Conservation (phyloP, 768 basidiomycete species). For the Fomitopsis pulvina region DNA sequence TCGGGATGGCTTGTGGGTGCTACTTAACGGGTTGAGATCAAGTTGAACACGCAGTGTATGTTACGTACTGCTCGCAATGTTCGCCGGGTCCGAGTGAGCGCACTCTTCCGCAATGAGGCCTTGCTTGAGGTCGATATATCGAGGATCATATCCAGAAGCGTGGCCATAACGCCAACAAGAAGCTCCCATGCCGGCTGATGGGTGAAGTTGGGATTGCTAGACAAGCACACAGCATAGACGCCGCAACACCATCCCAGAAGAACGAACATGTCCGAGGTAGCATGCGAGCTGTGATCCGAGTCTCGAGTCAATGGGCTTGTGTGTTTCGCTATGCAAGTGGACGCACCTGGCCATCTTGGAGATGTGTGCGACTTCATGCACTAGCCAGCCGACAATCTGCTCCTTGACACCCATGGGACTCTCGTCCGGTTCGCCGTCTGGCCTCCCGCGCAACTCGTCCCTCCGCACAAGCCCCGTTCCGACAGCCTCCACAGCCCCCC, state of each 20-base stretch:
- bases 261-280: constrained; percentile 57
- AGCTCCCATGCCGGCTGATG: constrained; percentile 42
- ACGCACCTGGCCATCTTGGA: constrained; percentile 55
- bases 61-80: constrained; percentile 52
- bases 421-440: constrained; percentile 33
- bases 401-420: constrained; percentile 55
- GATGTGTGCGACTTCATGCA: constrained; percentile 55
- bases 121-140: constrained; percentile 47
- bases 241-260: constrained; percentile 68
- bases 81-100: constrained; percentile 54
- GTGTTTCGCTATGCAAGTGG: no score
- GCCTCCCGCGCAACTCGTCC: constrained; percentile 47
- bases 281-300: constrained; percentile 24
- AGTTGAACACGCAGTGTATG: neutral
- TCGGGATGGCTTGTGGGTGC: constrained; percentile 37
- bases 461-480: constrained; percentile 56
- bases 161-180: constrained; percentile 51
- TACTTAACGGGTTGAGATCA: constrained; percentile 8
- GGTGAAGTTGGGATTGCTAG: constrained; percentile 37
- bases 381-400: constrained; percentile 72
- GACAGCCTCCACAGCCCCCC: constrained; percentile 64
- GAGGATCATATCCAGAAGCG: constrained; percentile 53
- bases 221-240: constrained; percentile 47
- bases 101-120: constrained; percentile 51
- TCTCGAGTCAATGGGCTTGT: neutral